Percentiles rank a stretch among this genome's conserved stretches.
Conservation (phyloP, 352 stramenopile species). For the Phytophthora parvispora region DNA sequence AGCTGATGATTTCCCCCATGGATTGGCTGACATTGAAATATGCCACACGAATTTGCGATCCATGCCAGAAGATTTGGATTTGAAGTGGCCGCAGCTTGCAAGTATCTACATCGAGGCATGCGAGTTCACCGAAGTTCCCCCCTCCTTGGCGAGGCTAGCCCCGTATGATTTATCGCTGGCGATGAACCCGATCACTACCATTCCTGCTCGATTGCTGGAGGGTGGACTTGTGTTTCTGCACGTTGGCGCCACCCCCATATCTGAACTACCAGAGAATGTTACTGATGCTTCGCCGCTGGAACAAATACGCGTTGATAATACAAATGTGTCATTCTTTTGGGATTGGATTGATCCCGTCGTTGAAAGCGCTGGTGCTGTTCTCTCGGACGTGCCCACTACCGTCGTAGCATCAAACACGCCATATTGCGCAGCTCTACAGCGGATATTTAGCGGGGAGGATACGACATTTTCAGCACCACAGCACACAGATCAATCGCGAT, state of each 20-base stretch:
- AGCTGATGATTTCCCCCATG: constrained; percentile 11
- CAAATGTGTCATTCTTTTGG: constrained; percentile 29
- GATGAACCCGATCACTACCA: constrained; percentile 24
- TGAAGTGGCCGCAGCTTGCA: constrained; percentile 39
- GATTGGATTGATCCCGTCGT: constrained; percentile 33
- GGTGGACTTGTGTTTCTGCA: constrained; percentile 22
- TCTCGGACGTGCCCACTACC: constrained; percentile 16
- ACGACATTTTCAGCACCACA: constrained; percentile 1
- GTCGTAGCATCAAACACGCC: constrained; percentile 29
- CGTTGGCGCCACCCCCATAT: constrained; percentile 19
- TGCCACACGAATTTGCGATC: constrained; percentile 40
- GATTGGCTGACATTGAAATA: constrained; percentile 44
- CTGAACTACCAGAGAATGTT: constrained; percentile 21
- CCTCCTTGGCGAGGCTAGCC: constrained; percentile 15
- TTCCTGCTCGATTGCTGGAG: constrained; percentile 26
- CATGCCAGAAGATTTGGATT: constrained; percentile 50
- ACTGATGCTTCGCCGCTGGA: constrained; percentile 12
- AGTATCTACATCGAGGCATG: constrained; percentile 36
- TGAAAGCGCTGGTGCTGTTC: constrained; percentile 6
- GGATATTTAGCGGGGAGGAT: constrained; percentile 16
- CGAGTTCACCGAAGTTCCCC: constrained; percentile 17
- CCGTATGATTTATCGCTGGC: constrained; percentile 30
- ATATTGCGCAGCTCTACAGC: constrained; percentile 17
- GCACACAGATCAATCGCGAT: not conserved
- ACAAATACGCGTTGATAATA: constrained; percentile 29